Percentiles rank a stretch among this genome's conserved stretches.
phyloP scores from a whole-genome alignment of 139 green algal species.

The Trebouxia sp. region DNA sequence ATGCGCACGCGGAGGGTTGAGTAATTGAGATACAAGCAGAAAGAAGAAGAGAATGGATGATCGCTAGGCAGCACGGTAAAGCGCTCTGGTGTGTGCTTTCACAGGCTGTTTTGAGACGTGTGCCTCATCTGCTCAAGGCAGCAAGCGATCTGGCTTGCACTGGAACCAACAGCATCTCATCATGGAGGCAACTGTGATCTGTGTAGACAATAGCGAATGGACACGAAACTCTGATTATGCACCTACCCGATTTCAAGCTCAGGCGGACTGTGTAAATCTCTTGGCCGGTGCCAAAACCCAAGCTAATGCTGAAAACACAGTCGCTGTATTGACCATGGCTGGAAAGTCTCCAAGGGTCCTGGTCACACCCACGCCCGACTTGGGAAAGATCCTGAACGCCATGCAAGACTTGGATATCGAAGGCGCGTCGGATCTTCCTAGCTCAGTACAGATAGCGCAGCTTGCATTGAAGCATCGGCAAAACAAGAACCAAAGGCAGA shows the following conservation, averaged over 20 bases:
- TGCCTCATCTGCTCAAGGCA: no score
- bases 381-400: constrained; percentile 77
- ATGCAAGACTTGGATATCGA: constrained; percentile 81
- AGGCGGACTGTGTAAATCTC: constrained; percentile 97
- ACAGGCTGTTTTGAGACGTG: no score
- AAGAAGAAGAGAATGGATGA: no score
- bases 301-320: constrained; percentile 96
- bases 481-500: constrained; percentile 99
- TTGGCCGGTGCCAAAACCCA: constrained; percentile 94
- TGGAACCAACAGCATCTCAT: not conserved
- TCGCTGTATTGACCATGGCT: constrained; percentile 97
- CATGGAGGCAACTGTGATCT: constrained; percentile 13
- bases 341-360: constrained; percentile 91
- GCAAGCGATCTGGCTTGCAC: no score
- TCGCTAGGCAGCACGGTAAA: no score
- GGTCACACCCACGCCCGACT: constrained; percentile 95
- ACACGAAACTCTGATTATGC: constrained; percentile 95
- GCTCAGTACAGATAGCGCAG: constrained; percentile 94
- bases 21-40: no score
- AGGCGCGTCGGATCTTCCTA: constrained; percentile 78
- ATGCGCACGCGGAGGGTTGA: no score
- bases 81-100: no score
- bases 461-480: constrained; percentile 98
- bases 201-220: constrained; percentile 96
- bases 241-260: constrained; percentile 82